Conservation (phyloP, 2,329 filamentous ascomycete genomes). For the Alternaria atra region DNA sequence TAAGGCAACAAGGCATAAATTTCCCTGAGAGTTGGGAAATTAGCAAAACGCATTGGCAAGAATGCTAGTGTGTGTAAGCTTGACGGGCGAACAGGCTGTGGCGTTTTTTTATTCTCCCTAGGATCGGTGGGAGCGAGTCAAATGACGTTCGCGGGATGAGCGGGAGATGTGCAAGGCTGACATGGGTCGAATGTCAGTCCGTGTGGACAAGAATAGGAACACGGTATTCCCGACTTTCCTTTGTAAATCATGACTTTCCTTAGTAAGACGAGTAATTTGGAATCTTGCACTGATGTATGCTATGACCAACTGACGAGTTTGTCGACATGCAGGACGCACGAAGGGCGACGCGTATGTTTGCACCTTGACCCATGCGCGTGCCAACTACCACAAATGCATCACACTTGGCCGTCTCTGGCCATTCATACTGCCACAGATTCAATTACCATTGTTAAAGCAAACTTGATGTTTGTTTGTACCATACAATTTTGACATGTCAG, state of each 20-base stretch:
- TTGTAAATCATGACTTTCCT: neutral
- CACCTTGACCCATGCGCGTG: neutral
- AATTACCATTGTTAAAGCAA: neutral
- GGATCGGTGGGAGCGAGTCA: slow-evolving; percentile 6
- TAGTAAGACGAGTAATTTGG: neutral
- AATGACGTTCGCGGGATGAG: slow-evolving; percentile 4
- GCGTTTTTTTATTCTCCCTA: neutral
- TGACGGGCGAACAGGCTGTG: neutral
- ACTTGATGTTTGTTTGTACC: neutral
- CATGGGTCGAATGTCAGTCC: neutral
- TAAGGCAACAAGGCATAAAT: slow-evolving; percentile 3
- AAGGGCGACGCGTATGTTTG: neutral
- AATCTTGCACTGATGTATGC: neutral
- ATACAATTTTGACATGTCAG: neutral
- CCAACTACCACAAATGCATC: neutral
- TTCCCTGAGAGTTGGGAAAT: slow-evolving; percentile 2
- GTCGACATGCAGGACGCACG: neutral
- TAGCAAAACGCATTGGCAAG: neutral
- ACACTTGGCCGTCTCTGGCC: neutral
- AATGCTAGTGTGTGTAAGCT: neutral
- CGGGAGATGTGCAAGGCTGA: slow-evolving; percentile 10
- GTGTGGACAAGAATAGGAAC: neutral
- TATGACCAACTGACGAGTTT: neutral
- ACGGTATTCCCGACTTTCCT: neutral
- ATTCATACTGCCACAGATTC: neutral